phyloP scores from a whole-genome alignment of 2,329 filamentous ascomycete species.

The Aspergillus amoenus region DNA sequence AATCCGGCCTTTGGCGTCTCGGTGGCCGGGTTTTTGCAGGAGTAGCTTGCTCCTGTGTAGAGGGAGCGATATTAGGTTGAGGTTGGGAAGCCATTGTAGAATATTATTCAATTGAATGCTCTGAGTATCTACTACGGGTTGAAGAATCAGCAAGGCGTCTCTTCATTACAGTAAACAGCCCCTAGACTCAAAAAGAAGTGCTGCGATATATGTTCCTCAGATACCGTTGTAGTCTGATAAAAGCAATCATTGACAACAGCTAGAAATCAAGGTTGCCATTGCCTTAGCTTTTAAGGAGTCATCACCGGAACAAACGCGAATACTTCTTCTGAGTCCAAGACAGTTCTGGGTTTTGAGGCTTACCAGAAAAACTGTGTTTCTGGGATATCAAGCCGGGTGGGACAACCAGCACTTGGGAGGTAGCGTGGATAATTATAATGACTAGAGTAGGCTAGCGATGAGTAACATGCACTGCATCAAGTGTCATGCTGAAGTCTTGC shows the following conservation, averaged over 20 bases:
- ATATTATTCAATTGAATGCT: slow-evolving; percentile 24
- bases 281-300: slow-evolving; percentile 48
- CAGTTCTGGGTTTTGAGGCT: slow-evolving; percentile 18
- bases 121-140: slow-evolving; percentile 21
- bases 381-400: slow-evolving; percentile 12
- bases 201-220: slow-evolving; percentile 61
- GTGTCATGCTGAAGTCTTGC: slow-evolving; percentile 16
- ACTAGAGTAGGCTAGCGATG: slow-evolving; percentile 13
- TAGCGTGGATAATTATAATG: background rate
- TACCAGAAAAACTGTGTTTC: slow-evolving; percentile 24
- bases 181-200: slow-evolving; percentile 12
- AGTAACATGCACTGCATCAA: slow-evolving; percentile 11
- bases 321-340: slow-evolving; percentile 11
- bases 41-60: slow-evolving; percentile 11
- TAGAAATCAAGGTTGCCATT: slow-evolving; percentile 53
- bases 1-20: slow-evolving; percentile 51
- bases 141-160: slow-evolving; percentile 26
- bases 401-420: slow-evolving; percentile 11
- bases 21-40: slow-evolving; percentile 24
- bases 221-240: slow-evolving; percentile 95
- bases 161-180: slow-evolving; percentile 17
- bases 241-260: slow-evolving; percentile 50
- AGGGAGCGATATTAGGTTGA: slow-evolving; percentile 19
- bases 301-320: slow-evolving; percentile 42
- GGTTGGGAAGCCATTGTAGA: slow-evolving; percentile 30